Percentiles rank a stretch among this genome's conserved stretches.
phyloP scores from a whole-genome alignment of 768 basidiomycete species.

The Lactarius deliciosus region DNA sequence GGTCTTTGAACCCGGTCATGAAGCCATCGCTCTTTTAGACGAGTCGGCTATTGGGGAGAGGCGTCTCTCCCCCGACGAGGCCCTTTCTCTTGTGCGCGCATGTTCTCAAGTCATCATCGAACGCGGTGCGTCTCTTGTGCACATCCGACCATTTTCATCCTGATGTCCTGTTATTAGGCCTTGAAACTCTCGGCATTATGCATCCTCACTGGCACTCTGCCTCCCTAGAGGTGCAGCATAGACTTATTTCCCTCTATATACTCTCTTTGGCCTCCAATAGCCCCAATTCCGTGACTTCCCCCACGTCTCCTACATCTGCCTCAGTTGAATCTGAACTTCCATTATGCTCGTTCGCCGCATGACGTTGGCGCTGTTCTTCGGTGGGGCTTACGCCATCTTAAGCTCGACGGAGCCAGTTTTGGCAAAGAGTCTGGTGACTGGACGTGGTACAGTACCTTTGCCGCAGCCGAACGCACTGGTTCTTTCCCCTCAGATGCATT shows the following conservation, averaged over 20 bases:
- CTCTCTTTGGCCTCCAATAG: slow-evolving; percentile 55
- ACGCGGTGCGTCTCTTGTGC: slow-evolving; percentile 49
- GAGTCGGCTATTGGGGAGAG: slow-evolving; percentile 58
- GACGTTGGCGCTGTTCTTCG: slow-evolving; percentile 79
- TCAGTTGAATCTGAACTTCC: slow-evolving; percentile 65
- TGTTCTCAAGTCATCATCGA: slow-evolving; percentile 67
- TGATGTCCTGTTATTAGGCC: slow-evolving; percentile 45
- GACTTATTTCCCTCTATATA: slow-evolving; percentile 70
- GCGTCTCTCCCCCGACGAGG: slow-evolving; percentile 59
- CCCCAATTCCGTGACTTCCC: slow-evolving; percentile 50
- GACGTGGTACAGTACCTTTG: slow-evolving; percentile 68
- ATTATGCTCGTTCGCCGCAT: slow-evolving; percentile 64
- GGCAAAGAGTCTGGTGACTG: slow-evolving; percentile 49
- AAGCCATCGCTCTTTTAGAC: slow-evolving; percentile 46
- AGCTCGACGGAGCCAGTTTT: slow-evolving; percentile 58
- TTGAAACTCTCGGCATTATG: slow-evolving; percentile 82
- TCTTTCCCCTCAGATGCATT: slow-evolving; percentile 66
- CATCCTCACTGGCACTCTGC: slow-evolving; percentile 83
- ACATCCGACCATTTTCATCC: slow-evolving; percentile 7
- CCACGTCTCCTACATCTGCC: slow-evolving; percentile 46
- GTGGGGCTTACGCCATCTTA: slow-evolving; percentile 76
- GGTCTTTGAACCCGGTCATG: slow-evolving; percentile 61
- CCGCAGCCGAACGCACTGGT: slow-evolving; percentile 54
- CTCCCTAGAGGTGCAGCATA: slow-evolving; percentile 64
- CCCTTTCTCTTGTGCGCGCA: slow-evolving; percentile 60